Percentiles rank a stretch among this genome's conserved stretches.
Evolutionary conservation across 768 basidiomycete species (phyloP).

Genomic region (Trichaptum fuscoviolaceum): DNA sequence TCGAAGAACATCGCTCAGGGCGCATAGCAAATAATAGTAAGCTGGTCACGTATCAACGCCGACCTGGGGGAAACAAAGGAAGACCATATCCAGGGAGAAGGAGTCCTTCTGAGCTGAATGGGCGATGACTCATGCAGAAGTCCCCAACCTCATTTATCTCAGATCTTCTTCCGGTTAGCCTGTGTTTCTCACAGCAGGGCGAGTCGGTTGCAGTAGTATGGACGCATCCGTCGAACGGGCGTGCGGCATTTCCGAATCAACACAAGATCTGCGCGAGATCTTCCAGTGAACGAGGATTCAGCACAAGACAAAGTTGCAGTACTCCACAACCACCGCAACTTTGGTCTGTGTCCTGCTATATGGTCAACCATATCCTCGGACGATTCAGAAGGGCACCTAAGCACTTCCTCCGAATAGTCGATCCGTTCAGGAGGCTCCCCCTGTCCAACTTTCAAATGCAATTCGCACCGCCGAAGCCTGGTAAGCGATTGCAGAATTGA

Average conservation of each 20-base stretch:
- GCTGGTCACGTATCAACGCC: background rate
- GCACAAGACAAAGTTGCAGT: background rate
- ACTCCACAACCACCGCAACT: background rate
- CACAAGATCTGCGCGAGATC: background rate
- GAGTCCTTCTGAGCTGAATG: background rate
- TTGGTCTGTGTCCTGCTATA: background rate
- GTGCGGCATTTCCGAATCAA: background rate
- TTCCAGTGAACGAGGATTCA: background rate
- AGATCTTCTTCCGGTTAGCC: background rate
- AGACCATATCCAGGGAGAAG: background rate
- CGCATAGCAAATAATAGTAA: background rate
- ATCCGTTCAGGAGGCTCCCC: background rate
- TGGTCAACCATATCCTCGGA: background rate
- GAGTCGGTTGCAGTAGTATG: background rate
- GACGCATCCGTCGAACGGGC: background rate
- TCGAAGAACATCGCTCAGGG: conserved; percentile 1
- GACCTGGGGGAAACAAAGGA: background rate
- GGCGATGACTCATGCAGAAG: background rate
- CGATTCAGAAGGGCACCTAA: background rate
- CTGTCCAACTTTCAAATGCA: background rate
- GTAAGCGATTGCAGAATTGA: background rate
- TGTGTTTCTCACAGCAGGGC: background rate
- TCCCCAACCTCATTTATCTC: background rate
- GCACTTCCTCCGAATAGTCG: background rate
- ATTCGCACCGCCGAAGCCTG: background rate